These are phyloP conservation scores for Yamadazyma jaroonii DNA, from an alignment of 1,139 yeast species.

Conservation along the genomic window DNA sequence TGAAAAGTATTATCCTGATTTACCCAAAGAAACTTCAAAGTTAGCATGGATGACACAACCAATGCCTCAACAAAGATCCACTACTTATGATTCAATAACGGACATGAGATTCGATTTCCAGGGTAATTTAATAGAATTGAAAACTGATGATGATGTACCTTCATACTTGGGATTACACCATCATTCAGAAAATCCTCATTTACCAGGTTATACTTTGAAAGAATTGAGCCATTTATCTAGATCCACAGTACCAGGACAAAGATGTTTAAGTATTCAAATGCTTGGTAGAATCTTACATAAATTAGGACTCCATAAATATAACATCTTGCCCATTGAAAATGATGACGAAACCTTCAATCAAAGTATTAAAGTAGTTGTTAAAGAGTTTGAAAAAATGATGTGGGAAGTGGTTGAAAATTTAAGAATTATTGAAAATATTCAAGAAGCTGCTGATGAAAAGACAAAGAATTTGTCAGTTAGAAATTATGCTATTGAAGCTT, in stretches of 20 bases:
- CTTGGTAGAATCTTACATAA: conserved; percentile 84
- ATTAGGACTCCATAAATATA: conserved; percentile 62
- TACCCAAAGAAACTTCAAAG: conserved; percentile 79
- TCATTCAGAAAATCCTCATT: conserved; percentile 82
- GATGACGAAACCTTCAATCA: conserved; percentile 32
- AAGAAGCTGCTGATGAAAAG: conserved; percentile 72
- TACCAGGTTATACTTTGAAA: conserved; percentile 87
- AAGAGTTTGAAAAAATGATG: conserved; percentile 59
- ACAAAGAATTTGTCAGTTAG: conserved; percentile 73
- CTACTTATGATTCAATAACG: conserved; percentile 58
- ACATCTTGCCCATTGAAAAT: conserved; percentile 42
- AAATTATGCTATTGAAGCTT: conserved; percentile 86
- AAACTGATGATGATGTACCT: conserved; percentile 37
- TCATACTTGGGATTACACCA: conserved; percentile 80
- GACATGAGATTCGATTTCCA: conserved; percentile 85
- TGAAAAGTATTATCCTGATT: conserved; percentile 82
- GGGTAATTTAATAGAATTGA: conserved; percentile 64
- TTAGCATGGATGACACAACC: conserved; percentile 89
- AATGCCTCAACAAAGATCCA: conserved; percentile 40
- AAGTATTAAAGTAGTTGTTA: conserved; percentile 34
- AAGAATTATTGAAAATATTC: conserved; percentile 66
- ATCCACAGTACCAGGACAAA: conserved; percentile 79
- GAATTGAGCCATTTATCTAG: conserved; percentile 81
- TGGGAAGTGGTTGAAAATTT: conserved; percentile 72
- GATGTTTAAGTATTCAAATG: conserved; percentile 83